A percentile compares a stretch with the other conserved stretches of the same genome.
Evolutionary conservation across 2,329 filamentous ascomycete genomes (phyloP).

Genomic region (Beauveria sp.): DNA sequence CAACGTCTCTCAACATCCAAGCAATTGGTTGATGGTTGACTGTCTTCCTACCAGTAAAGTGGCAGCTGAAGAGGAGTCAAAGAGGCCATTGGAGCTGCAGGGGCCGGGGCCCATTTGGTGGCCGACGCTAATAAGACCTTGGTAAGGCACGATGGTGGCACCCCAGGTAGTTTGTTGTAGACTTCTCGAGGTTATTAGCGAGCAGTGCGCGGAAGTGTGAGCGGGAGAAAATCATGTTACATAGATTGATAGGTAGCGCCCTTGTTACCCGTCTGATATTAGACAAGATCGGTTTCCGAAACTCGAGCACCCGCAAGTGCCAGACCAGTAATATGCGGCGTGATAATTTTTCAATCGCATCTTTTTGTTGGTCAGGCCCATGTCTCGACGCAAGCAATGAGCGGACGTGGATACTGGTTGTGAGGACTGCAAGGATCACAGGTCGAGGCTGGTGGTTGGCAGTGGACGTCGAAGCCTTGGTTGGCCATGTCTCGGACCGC

Average conservation of each 20-base stretch:
- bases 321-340: not conserved
- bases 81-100: not conserved
- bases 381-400: slow-evolving; percentile 1
- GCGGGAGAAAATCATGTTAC: not conserved
- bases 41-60: not conserved
- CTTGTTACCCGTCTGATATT: not conserved
- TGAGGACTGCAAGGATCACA: slow-evolving; percentile 1
- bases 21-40: not conserved
- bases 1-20: not conserved
- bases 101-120: not conserved
- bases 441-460: not conserved
- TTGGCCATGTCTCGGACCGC: slow-evolving; percentile 1
- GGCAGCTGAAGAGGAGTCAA: not conserved
- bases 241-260: not conserved
- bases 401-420: not conserved
- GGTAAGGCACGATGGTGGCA: not conserved
- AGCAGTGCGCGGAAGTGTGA: not conserved
- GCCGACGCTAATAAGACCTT: not conserved
- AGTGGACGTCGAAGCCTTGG: not conserved
- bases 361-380: not conserved
- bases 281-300: not conserved
- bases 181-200: not conserved
- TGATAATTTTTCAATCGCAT: not conserved
- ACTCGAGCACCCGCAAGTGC: not conserved
- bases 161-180: not conserved